These are phyloP conservation scores for Pulveroboletus ravenelii DNA, from an alignment of 768 basidiomycete species.

Conservation along the genomic window DNA sequence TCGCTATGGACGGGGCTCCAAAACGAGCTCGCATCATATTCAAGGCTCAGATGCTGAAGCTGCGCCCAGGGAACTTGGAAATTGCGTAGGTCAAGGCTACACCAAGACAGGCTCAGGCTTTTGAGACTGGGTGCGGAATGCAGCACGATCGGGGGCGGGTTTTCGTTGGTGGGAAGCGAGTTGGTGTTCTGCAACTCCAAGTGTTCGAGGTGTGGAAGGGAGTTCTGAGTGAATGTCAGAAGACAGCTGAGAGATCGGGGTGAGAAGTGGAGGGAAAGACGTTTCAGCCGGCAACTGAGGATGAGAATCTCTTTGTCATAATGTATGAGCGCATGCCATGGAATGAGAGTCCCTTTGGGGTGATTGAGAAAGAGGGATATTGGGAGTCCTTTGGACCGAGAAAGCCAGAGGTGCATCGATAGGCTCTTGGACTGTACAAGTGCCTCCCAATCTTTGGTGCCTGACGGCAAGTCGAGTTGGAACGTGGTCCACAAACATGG, in stretches of 20 bases:
- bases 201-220: slow-evolving; percentile 21
- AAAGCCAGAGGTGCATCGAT: slow-evolving; percentile 29
- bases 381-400: slow-evolving; percentile 27
- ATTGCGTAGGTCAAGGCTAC: slow-evolving; percentile 21
- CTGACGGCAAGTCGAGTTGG: slow-evolving; percentile 21
- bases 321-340: slow-evolving; percentile 25
- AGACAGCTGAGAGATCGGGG: slow-evolving; percentile 23
- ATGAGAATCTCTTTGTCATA: slow-evolving; percentile 29
- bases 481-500: slow-evolving; percentile 23
- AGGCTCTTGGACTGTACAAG: slow-evolving; percentile 25
- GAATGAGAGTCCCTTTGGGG: slow-evolving; percentile 17
- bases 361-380: slow-evolving; percentile 24
- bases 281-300: slow-evolving; percentile 18
- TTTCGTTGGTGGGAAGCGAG: slow-evolving; percentile 21
- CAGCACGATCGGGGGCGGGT: slow-evolving; percentile 21
- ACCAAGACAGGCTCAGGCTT: slow-evolving; percentile 27
- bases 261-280: slow-evolving; percentile 20
- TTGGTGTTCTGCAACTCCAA: slow-evolving; percentile 27
- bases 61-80: slow-evolving; percentile 29
- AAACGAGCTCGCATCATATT: slow-evolving; percentile 25
- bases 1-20: slow-evolving; percentile 30
- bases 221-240: slow-evolving; percentile 25
- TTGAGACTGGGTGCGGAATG: slow-evolving; percentile 26
- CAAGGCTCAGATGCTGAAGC: slow-evolving; percentile 24
- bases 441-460: slow-evolving; percentile 20